Conservation (phyloP, 2,329 filamentous ascomycete genomes). For the Calonectria hongkongensis region DNA sequence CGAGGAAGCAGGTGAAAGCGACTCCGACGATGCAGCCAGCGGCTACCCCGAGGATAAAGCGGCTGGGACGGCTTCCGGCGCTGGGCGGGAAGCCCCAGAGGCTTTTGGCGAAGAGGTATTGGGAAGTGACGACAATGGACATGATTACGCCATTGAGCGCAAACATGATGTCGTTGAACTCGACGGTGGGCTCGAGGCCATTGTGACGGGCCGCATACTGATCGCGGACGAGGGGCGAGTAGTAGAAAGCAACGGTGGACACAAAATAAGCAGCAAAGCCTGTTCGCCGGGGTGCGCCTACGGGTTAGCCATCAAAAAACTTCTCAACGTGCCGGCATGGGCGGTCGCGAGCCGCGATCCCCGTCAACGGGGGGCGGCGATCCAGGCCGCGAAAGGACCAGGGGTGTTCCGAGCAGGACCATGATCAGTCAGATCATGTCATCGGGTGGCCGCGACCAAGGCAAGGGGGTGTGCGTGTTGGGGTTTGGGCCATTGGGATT, state of each 20-base stretch:
- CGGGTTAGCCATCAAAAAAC: conserved; percentile 44
- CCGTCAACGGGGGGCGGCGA: conserved; percentile 40
- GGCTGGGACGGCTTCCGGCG: conserved; percentile 72
- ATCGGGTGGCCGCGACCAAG: conserved; percentile 28
- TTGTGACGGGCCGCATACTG: conserved; percentile 90
- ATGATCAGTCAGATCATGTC: conserved; percentile 40
- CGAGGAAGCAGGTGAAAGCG: conserved; percentile 67
- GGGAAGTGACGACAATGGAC: conserved; percentile 83
- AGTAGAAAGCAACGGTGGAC: conserved; percentile 85
- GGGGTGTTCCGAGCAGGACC: conserved; percentile 38
- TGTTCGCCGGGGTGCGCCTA: conserved; percentile 46
- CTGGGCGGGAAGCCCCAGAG: conserved; percentile 86
- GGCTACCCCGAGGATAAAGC: conserved; percentile 80
- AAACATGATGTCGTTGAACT: conserved; percentile 93
- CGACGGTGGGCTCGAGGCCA: conserved; percentile 86
- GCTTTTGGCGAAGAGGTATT: conserved; percentile 78
- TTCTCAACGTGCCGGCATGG: conserved; percentile 14
- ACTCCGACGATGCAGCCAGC: conserved; percentile 80
- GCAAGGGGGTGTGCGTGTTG: conserved; percentile 30
- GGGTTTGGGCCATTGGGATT: conserved; percentile 26
- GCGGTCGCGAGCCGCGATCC: conserved; percentile 29
- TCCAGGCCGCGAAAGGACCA: conserved; percentile 38
- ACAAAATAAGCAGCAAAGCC: conserved; percentile 86
- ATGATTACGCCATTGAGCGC: conserved; percentile 87
- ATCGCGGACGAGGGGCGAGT: conserved; percentile 82